Percentiles rank a stretch among this genome's conserved stretches.
Evolutionary conservation across 345 rosid genomes (phyloP).

Genomic region (Excoecaria cochinchinensis): DNA sequence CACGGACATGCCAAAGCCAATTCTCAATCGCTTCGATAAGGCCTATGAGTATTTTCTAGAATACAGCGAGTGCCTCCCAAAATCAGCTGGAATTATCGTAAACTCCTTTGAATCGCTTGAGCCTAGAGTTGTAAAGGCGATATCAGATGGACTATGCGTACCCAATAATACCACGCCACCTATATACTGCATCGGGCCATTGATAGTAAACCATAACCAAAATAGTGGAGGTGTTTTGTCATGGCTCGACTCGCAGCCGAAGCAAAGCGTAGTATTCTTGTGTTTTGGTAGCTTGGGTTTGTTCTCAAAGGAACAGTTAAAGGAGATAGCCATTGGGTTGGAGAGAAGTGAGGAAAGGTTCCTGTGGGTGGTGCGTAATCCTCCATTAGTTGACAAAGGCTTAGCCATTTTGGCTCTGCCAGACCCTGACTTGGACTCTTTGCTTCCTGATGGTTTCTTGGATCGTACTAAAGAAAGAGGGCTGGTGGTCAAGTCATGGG

Average conservation of each 20-base stretch:
- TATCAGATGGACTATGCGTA: conserved; percentile 44
- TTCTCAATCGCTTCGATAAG: conserved; percentile 21
- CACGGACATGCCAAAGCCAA: conserved; percentile 17
- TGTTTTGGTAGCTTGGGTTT: conserved; percentile 50
- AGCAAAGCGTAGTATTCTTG: conserved; percentile 34
- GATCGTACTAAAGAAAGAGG: conserved; percentile 43
- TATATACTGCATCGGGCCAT: conserved; percentile 53
- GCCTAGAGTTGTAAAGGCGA: conserved; percentile 33
- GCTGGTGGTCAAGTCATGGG: conserved; percentile 54
- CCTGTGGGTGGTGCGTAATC: conserved; percentile 50
- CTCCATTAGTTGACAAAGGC: conserved; percentile 21
- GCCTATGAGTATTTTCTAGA: conserved; percentile 22
- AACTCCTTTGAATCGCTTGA: conserved; percentile 63
- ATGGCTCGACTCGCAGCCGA: conserved; percentile 47
- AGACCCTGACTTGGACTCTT: neutral
- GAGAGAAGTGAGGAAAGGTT: conserved; percentile 44
- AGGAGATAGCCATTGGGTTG: conserved; percentile 48
- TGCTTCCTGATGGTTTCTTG: conserved; percentile 27
- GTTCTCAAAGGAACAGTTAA: conserved; percentile 34
- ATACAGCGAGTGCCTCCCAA: neutral
- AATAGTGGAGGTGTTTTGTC: conserved; percentile 16
- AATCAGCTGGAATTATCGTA: conserved; percentile 42
- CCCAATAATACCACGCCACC: conserved; percentile 37
- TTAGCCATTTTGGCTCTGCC: conserved; percentile 1
- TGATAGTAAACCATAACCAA: conserved; percentile 23